phyloP scores from a whole-genome alignment of 371 early-diverging fungal species.

The Mortierella sp. region DNA sequence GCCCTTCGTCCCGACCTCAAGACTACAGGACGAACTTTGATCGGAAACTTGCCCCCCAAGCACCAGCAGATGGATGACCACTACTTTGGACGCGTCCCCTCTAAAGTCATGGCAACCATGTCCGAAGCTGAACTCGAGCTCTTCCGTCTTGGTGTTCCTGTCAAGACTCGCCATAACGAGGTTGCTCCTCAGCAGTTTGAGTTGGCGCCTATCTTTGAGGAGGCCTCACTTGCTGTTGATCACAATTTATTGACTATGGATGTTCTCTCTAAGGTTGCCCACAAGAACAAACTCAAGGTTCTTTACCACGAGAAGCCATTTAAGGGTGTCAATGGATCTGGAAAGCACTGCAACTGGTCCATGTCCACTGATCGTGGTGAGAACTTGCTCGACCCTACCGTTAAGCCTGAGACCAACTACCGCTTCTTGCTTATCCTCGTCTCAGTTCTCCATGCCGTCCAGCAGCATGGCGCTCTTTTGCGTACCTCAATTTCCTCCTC shows the following conservation, averaged over 20 bases:
- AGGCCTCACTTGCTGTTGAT: slow-evolving; percentile 96
- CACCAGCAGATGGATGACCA: slow-evolving; percentile 99
- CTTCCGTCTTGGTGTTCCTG: slow-evolving; percentile 94
- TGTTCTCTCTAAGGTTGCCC: slow-evolving; percentile 95
- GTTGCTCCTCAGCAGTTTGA: slow-evolving; percentile 99
- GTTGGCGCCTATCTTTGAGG: slow-evolving; percentile 98
- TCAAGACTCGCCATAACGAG: slow-evolving; percentile 99
- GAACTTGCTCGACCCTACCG: slow-evolving; percentile 95
- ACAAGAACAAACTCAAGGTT: slow-evolving; percentile 96
- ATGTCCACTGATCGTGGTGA: slow-evolving; percentile 94
- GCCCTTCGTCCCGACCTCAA: slow-evolving; percentile 95
- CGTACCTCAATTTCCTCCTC: slow-evolving; percentile 93
- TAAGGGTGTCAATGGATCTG: slow-evolving; percentile 98
- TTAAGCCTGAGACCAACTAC: slow-evolving; percentile 95
- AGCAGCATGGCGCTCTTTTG: slow-evolving; percentile 90
- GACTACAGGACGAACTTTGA: slow-evolving; percentile 94
- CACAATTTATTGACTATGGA: slow-evolving; percentile 99
- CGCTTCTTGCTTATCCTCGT: slow-evolving; percentile 95
- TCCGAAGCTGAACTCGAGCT: slow-evolving; percentile 95
- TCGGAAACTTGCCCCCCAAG: slow-evolving; percentile 95
- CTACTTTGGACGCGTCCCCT: slow-evolving; percentile 98
- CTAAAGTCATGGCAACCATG: slow-evolving; percentile 91
- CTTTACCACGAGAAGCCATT: slow-evolving; percentile 99
- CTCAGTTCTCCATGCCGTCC: slow-evolving; percentile 90
- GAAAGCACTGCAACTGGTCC: slow-evolving; percentile 99